Percentiles rank a stretch among this genome's conserved stretches.
Conservation (phyloP, 768 basidiomycete genomes). For the Polyporus arcularius region DNA sequence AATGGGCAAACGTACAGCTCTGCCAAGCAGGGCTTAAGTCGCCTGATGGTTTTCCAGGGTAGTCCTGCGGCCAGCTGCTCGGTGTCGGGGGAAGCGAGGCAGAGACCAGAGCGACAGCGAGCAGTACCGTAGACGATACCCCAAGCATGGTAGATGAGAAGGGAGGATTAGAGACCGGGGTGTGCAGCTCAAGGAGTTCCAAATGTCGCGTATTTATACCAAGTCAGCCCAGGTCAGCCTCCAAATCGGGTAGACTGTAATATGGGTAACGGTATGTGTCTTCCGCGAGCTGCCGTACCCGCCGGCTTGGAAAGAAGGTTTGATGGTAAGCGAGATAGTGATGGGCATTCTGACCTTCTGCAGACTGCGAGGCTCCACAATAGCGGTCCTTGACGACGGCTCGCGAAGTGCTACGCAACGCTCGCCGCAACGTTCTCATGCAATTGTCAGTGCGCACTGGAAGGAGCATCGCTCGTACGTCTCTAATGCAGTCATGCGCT, state of each 20-base stretch:
- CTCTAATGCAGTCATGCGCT: background rate
- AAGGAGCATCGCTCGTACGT: background rate
- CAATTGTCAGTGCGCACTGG: background rate
- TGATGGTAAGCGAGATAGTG: background rate
- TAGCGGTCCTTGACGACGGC: conserved; percentile 17
- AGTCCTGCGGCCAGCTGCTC: conserved; percentile 39
- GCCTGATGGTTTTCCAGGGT: conserved; percentile 42
- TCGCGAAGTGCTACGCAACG: background rate
- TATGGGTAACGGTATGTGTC: background rate
- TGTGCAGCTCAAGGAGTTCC: background rate
- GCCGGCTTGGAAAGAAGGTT: background rate
- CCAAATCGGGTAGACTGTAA: background rate
- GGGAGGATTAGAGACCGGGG: background rate
- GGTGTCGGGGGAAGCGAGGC: conserved; percentile 16
- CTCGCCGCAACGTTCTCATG: background rate
- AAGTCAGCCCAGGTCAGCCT: background rate
- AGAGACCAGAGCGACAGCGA: conserved; percentile 3
- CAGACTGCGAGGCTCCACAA: conserved; percentile 9
- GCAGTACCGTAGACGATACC: background rate
- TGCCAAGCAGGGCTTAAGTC: conserved; percentile 37
- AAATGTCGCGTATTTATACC: background rate
- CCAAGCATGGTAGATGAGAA: conserved; percentile 7
- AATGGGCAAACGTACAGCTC: conserved; percentile 26
- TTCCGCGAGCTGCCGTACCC: background rate
- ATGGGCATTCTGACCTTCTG: background rate